Conservation (phyloP, 129 eudicot species). For the Scalesia atractyloides region DNA sequence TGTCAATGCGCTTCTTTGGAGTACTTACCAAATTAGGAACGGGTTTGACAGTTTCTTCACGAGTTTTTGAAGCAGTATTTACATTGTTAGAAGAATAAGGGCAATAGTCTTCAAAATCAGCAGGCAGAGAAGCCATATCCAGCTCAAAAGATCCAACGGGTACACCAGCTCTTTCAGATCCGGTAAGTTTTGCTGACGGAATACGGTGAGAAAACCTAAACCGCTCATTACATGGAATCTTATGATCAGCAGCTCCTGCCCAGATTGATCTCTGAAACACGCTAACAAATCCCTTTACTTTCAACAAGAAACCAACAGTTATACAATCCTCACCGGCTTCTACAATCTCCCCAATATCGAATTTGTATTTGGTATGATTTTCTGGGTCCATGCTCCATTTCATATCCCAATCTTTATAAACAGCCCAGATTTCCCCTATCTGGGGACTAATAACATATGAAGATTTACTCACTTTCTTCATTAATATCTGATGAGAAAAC, state of each 20-base stretch:
- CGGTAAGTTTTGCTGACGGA: slow-evolving; percentile 60
- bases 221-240: slow-evolving; percentile 42
- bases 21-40: slow-evolving; percentile 13
- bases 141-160: slow-evolving; percentile 84
- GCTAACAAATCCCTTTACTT: slow-evolving; percentile 65
- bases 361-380: slow-evolving; percentile 46
- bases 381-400: slow-evolving; percentile 61
- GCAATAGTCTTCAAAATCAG: slow-evolving; percentile 35
- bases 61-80: slow-evolving; percentile 12
- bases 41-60: slow-evolving; percentile 18
- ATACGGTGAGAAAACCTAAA: slow-evolving; percentile 75
- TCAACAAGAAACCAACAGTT: slow-evolving; percentile 59
- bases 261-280: slow-evolving; percentile 46
- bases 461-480: slow-evolving; percentile 33
- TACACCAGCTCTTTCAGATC: slow-evolving; percentile 69
- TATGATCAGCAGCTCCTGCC: slow-evolving; percentile 19
- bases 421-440: slow-evolving; percentile 85
- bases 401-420: slow-evolving; percentile 75
- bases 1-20: slow-evolving; percentile 39
- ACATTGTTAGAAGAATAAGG: slow-evolving; percentile 30
- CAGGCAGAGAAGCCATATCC: slow-evolving; percentile 76
- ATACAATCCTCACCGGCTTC: slow-evolving; percentile 25
- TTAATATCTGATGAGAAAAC: slow-evolving; percentile 72
- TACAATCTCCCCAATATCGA: slow-evolving; percentile 73
- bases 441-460: slow-evolving; percentile 53